Evolutionary conservation across 768 basidiomycete genomes (phyloP), one percentile per base, ranked within the genome.

Genomic region (Leccinum imitatum): DNA sequence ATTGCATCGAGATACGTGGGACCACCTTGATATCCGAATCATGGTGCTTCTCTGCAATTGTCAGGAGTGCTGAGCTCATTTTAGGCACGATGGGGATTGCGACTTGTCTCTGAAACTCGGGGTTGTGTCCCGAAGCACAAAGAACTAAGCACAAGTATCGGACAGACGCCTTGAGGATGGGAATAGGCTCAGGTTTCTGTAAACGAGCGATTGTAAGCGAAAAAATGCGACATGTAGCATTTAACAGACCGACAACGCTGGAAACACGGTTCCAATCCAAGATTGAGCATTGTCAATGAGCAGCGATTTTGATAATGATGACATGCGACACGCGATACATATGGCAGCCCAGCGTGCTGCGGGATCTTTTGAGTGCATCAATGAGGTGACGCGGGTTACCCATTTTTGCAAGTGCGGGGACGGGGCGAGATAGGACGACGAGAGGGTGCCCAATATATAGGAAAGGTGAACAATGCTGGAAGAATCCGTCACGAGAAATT

Each of bases 51-150:
- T 89, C 85, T 6, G 79, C 80, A 23, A 91, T 70, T 4, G 76
- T 70, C 31, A 89, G 71, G 35, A 93, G 74, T 3, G 83, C 82
- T 46, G 77, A 65, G 27, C 85, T 85, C 70, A 89, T 85, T 75
- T 91, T 93, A 17, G 86, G 80, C 25, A 92, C 79, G 65, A 85
- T 85, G 2, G 93, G 91, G 5, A 80, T 77, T 37, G 82, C 83
- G 4, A 92, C 77, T 72, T 93, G 91, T 68, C 93, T 79, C 69
- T 93, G 90, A 72, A 92, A 93, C 72, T 93, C 92, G 31, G 86
- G 77, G n/a, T 83, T 76, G 69, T 85, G 82, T 23, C 75, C 74
- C 2, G 87, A 84, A 55, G 75, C 76, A 27, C 79, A 81, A 67
- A 92, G 89, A 4, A 94, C 80, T 21, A 79, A 73, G 46, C 81